Evolutionary conservation across 2,329 filamentous ascomycete species (phyloP).

Genomic region (Botryotinia calthae): DNA sequence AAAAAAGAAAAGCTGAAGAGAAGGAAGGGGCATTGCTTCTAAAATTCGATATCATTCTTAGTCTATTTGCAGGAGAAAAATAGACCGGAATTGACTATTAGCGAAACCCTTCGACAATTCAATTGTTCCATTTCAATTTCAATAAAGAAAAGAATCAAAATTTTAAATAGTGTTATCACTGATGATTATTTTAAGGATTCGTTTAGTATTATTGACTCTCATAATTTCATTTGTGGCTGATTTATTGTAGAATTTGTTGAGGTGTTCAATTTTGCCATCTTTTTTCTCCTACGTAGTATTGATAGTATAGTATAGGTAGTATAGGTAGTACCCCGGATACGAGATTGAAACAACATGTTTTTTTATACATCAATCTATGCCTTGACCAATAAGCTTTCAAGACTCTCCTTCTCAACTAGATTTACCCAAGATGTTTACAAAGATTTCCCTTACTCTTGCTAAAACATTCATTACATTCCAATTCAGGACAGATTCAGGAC

Average conservation of each 20-base stretch:
- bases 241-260: too few species aligned
- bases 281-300: too few species aligned
- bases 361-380: background rate
- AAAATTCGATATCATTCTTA: background rate
- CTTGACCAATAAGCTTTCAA: background rate
- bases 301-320: too few species aligned
- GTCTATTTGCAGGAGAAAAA: too few species aligned
- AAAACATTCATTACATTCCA: background rate
- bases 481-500: background rate
- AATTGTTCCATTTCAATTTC: background rate
- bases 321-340: background rate
- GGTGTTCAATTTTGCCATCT: constrained; percentile 35
- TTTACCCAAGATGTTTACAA: background rate
- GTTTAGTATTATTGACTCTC: background rate
- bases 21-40: background rate
- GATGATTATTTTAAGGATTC: background rate
- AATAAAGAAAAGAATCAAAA: constrained; percentile 9
- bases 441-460: background rate
- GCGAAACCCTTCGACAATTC: background rate
- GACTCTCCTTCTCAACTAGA: background rate
- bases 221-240: background rate
- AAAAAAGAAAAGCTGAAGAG: background rate
- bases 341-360: background rate
- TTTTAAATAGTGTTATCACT: background rate
- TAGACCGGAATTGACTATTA: background rate